Percentiles rank a stretch among this genome's conserved stretches.
Evolutionary conservation across 78 protist genomes (phyloP).

Genomic region (Polysphondylium violaceum): DNA sequence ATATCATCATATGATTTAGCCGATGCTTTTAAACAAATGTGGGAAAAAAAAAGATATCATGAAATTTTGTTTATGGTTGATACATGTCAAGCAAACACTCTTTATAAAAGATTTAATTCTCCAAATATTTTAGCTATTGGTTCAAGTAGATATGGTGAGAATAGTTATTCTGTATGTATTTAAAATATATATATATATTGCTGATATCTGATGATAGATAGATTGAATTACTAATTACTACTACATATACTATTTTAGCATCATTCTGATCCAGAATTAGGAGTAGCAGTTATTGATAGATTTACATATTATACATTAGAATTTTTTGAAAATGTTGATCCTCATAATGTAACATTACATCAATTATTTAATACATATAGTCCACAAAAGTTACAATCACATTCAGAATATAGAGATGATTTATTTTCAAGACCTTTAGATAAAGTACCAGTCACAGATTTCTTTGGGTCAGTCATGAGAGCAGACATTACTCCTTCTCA

Average conservation of each 20-base stretch:
- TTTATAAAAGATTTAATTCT: slow-evolving; percentile 55
- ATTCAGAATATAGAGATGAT: slow-evolving; percentile 73
- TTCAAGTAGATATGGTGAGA: slow-evolving; percentile 79
- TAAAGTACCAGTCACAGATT: slow-evolving; percentile 83
- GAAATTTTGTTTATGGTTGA: slow-evolving; percentile 92
- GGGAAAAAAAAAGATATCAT: slow-evolving; percentile 86
- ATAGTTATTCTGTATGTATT: slow-evolving; percentile 84
- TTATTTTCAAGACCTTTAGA: slow-evolving; percentile 73
- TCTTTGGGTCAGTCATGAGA: slow-evolving; percentile 83
- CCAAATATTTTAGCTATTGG: slow-evolving; percentile 90
- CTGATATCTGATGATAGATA: background rate
- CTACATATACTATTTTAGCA: slow-evolving; percentile 64
- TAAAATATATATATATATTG: background rate
- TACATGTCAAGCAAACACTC: slow-evolving; percentile 97
- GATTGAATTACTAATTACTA: background rate
- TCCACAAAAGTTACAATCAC: slow-evolving; percentile 57
- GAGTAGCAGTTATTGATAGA: slow-evolving; percentile 91
- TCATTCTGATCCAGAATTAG: slow-evolving; percentile 86
- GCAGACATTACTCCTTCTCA: slow-evolving; percentile 68
- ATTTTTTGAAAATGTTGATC: slow-evolving; percentile 78
- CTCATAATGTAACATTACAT: slow-evolving; percentile 63
- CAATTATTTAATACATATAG: slow-evolving; percentile 56
- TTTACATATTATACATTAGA: slow-evolving; percentile 91
- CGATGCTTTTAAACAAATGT: slow-evolving; percentile 95
- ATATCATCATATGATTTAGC: slow-evolving; percentile 89